A percentile compares a stretch with the other conserved stretches of the same genome.
phyloP scores from a whole-genome alignment of 345 rosid species.

The Trapa incisa region DNA sequence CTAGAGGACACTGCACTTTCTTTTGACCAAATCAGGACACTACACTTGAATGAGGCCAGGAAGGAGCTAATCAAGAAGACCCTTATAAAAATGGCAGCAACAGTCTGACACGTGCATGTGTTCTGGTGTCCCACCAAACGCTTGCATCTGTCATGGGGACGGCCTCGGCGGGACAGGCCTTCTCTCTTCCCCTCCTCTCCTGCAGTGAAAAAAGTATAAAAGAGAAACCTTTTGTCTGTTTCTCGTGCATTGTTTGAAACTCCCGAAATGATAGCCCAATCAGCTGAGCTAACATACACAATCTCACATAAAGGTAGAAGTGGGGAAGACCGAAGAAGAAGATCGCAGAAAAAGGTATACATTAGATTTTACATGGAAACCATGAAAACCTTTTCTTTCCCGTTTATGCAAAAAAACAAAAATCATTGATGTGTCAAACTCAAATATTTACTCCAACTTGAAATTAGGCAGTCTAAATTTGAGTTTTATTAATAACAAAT shows the following conservation, averaged over 20 bases:
- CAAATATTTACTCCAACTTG: no score
- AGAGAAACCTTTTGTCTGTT: conserved; percentile 1
- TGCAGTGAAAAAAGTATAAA: not conserved
- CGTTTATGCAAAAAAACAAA: no score
- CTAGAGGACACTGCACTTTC: not conserved
- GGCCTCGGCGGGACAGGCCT: not conserved
- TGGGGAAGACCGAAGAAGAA: not conserved
- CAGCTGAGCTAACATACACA: not conserved
- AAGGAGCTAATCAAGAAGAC: not conserved
- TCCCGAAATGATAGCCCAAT: conserved; percentile 11
- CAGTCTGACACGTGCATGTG: conserved; percentile 3
- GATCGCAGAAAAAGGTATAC: not conserved
- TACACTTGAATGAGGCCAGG: not conserved
- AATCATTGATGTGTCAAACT: no score
- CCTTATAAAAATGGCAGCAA: not conserved
- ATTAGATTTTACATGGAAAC: not conserved
- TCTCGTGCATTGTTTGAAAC: not conserved
- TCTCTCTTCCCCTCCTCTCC: not conserved
- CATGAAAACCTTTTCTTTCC: not conserved
- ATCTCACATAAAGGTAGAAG: not conserved
- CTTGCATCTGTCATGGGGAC: not conserved
- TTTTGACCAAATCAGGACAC: not conserved
- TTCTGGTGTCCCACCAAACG: not conserved
- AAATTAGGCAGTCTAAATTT: no score
- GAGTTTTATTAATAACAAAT: no score